These are phyloP conservation scores for Dothistroma pini DNA, from an alignment of 2,329 filamentous ascomycete species.

Conservation along the genomic window DNA sequence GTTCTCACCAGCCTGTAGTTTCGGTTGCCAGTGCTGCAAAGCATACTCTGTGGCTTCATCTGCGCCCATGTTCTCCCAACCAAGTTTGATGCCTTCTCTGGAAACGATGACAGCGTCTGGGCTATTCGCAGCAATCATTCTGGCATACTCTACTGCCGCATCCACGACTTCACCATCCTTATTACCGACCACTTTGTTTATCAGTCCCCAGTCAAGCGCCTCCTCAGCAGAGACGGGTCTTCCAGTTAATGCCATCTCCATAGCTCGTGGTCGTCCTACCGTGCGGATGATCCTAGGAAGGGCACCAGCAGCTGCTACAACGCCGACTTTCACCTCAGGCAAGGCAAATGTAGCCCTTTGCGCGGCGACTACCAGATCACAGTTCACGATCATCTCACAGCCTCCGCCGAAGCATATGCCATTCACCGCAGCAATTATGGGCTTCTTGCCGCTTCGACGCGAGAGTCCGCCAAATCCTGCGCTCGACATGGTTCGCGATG, in stretches of 20 bases:
- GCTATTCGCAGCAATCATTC: conserved; percentile 56
- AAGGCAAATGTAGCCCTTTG: conserved; percentile 60
- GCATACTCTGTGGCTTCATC: conserved; percentile 59
- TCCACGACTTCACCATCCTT: conserved; percentile 46
- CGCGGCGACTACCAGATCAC: conserved; percentile 65
- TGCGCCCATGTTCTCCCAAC: conserved; percentile 67
- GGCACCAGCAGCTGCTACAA: conserved; percentile 67
- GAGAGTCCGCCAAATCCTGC: conserved; percentile 64
- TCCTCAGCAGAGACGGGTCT: conserved; percentile 54
- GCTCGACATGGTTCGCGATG: conserved; percentile 29
- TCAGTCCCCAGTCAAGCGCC: conserved; percentile 62
- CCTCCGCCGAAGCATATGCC: conserved; percentile 72
- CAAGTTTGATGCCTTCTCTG: conserved; percentile 65
- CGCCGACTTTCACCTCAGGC: conserved; percentile 68
- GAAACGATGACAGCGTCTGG: conserved; percentile 75
- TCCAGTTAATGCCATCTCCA: conserved; percentile 64
- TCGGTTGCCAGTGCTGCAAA: conserved; percentile 55
- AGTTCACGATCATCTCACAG: conserved; percentile 71
- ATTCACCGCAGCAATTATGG: conserved; percentile 72
- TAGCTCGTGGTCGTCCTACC: conserved; percentile 65
- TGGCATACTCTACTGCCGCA: conserved; percentile 60
- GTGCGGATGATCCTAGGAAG: conserved; percentile 63
- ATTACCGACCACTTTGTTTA: conserved; percentile 59
- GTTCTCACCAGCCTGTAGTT: conserved; percentile 65
- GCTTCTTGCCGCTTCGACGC: conserved; percentile 66